Base-by-base conservation (phyloP, 257 asterid genomes). In the Gentiana dahurica region DNA sequence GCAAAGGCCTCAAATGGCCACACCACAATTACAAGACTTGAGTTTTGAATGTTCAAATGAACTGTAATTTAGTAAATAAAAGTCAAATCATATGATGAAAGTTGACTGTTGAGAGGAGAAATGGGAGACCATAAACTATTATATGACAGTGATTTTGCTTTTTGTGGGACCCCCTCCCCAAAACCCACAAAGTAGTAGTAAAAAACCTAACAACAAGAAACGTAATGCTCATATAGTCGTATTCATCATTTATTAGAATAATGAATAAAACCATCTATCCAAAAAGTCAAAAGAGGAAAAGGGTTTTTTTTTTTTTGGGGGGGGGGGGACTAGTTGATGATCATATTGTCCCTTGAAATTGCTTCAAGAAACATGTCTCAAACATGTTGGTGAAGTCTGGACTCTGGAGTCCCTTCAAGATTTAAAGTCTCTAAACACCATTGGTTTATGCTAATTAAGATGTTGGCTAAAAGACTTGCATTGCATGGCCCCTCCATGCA, bases 381-480 rank as follows among this genome's bases (percentile, higher is more conserved):
- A 72, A 86, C 95, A 81, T 83, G 95, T 80, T 60, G 58, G 34
- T 71, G 68, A 41, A 41, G 46, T 41, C 62, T 77, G 81, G 80
- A 58, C 15, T 9, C 34, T 34, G 51, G 54, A 15, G 59, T 55
- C 61, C 58, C 54, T 32, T 38, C 51, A 11, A 50, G 63, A 53
- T 34, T 55, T 57, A 48, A 53, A 58, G 9, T 55, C 43, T 66
- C 53, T 65, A 9, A 66, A 59, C 68, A 66, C 75, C 71, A 73
- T 48, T 69, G 54, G 44, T 34, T 67, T 62, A 65, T 71, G 63
- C 64, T 59, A 56, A 65, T 71, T 52, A 73, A 62, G 33, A 53
- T 76, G 76, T 68, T 73, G 62, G 67, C 64, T 54, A 65, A 78
- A 76, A 74, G 80, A 41, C 49, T 53, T 15, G 39, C 84, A 75